Evolutionary conservation across 257 asterid species (phyloP).

Genomic region (Marsdenia floribunda): DNA sequence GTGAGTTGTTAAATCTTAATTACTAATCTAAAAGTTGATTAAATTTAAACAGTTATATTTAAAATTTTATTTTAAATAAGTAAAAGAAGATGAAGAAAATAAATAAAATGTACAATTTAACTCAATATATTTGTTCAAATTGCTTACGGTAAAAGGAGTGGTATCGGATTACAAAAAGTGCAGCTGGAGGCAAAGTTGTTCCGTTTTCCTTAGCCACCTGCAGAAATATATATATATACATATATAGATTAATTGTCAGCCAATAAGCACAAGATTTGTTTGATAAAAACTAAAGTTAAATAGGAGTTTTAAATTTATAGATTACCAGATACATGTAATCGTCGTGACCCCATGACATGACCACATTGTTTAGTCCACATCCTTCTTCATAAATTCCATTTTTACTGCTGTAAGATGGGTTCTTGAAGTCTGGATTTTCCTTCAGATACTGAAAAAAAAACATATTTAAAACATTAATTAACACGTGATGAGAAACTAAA

Average conservation of each 20-base stretch:
- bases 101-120: too few relatives aligned
- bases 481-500: too few relatives aligned
- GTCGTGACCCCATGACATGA: slow-evolving; percentile 42
- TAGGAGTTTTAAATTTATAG: too few relatives aligned
- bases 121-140: not conserved
- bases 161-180: slow-evolving; percentile 26
- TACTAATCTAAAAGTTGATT: not conserved
- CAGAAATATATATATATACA: not conserved
- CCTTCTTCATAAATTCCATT: slow-evolving; percentile 26
- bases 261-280: not conserved
- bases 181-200: slow-evolving; percentile 29
- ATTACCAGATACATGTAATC: slow-evolving; percentile 36
- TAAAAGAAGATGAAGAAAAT: too few relatives aligned
- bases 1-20: not conserved
- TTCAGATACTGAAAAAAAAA: slow-evolving; percentile 23
- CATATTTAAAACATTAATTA: too few relatives aligned
- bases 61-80: too few relatives aligned
- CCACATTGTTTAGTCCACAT: slow-evolving; percentile 30
- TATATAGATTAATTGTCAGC: not conserved
- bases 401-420: slow-evolving; percentile 22
- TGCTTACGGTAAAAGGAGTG: slow-evolving; percentile 35
- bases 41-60: too few relatives aligned
- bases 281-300: too few relatives aligned
- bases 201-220: slow-evolving; percentile 31
- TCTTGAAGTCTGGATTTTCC: slow-evolving; percentile 27